A percentile compares a stretch with the other conserved stretches of the same genome.
These are phyloP conservation scores for Capsicum chinense DNA, from an alignment of 257 asterid genomes.

Conservation along the genomic window DNA sequence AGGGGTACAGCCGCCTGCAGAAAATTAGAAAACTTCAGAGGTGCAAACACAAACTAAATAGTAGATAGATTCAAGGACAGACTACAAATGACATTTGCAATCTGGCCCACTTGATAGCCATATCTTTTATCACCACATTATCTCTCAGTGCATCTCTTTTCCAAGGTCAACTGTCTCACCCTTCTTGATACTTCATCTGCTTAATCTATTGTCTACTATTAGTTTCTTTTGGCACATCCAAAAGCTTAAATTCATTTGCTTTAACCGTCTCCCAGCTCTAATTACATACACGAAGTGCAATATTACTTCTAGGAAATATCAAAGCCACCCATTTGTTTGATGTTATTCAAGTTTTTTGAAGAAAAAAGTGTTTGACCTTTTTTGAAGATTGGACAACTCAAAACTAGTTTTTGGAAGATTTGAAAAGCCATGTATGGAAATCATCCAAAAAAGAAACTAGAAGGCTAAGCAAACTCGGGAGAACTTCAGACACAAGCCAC, in stretches of 20 bases:
- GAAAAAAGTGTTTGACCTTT: background rate
- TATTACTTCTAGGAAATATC: constrained; percentile 4
- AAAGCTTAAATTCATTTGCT: background rate
- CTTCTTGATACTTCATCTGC: constrained; percentile 13
- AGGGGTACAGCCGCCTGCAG: constrained; percentile 64
- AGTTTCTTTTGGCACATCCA: constrained; percentile 3
- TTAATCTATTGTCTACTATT: constrained; percentile 6
- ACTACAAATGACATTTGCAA: background rate
- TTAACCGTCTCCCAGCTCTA: background rate
- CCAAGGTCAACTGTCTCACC: background rate
- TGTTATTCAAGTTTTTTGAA: background rate
- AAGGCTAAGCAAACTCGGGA: background rate
- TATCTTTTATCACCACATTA: constrained; percentile 10
- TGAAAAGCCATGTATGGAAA: background rate
- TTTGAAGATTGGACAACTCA: constrained; percentile 11
- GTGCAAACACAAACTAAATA: constrained; percentile 8
- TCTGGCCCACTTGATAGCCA: background rate
- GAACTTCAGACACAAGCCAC: background rate
- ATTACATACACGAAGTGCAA: background rate
- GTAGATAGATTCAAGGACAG: background rate
- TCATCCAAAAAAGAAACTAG: background rate
- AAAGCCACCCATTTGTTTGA: background rate
- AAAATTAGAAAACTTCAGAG: constrained; percentile 18
- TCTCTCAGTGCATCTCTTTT: background rate
- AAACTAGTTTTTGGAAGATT: background rate